Percentiles rank a stretch among this genome's conserved stretches.
These are phyloP conservation scores for Coemansia sp. DNA, from an alignment of 192 early-diverging fungal genomes.

Conservation along the genomic window DNA sequence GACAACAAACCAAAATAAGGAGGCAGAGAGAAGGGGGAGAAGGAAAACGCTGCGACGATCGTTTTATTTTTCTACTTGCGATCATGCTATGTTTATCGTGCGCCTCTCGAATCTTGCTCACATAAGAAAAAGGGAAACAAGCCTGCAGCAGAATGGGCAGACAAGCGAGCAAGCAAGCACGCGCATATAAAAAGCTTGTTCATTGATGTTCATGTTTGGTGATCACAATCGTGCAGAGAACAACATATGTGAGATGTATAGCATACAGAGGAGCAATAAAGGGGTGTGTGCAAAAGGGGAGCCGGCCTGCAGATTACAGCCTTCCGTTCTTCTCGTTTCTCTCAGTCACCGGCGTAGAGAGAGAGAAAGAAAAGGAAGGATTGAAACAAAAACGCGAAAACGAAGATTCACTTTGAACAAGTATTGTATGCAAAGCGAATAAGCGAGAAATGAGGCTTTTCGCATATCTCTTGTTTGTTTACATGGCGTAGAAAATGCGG, in stretches of 20 bases:
- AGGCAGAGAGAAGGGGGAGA: background rate
- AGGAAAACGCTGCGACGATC: background rate
- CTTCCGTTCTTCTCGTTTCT: background rate
- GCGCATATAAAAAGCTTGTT: conserved; percentile 3
- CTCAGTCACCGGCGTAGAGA: background rate
- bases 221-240: conserved; percentile 11
- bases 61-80: background rate
- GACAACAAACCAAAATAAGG: background rate
- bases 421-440: background rate
- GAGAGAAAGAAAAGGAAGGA: background rate
- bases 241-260: conserved; percentile 1
- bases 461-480: conserved; percentile 1
- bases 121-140: background rate
- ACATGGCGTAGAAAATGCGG: background rate
- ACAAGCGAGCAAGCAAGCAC: background rate
- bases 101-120: background rate
- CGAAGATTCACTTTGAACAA: conserved; percentile 2
- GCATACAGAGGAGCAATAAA: no score
- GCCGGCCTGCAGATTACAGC: background rate
- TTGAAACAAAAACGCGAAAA: background rate
- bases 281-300: no score
- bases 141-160: background rate
- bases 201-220: conserved; percentile 1
- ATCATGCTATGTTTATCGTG: background rate
- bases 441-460: conserved; percentile 1